Base-by-base conservation (phyloP, 108 stramenopile genomes). In the Asterionellopsis glacialis region DNA sequence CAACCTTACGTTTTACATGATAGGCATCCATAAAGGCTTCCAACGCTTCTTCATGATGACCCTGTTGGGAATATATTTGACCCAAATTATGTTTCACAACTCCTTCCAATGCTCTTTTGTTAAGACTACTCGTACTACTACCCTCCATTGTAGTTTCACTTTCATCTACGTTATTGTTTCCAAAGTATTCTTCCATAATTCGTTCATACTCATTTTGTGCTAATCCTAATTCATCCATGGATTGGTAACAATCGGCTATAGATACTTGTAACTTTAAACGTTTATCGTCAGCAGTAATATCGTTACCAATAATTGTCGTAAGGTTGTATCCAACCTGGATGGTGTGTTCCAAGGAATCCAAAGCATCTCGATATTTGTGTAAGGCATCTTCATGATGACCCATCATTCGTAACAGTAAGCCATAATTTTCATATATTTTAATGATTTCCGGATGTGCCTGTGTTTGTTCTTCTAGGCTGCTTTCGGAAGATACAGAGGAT, bases 371-470 rank as follows among this genome's bases (percentile, higher is more conserved):
- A 56, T 79, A 79, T 42, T 63, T 63, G 15, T 79, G 61, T 51
- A 73, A 60, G 14, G 77, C 77, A 9, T 23, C 39, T 38, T 69
- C 54, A 63, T 50, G 73, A 27, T 79, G 65, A 16, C 64, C 65
- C 65, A 55, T 57, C 27, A 56, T 39, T 42, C 77, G 77, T 63
- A 67, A 49, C 4, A 79, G 38, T 49, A 79, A 33, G 24, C 77
- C 77, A 66, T 79, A 68, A 57, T 79, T 72, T 57, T 79, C 70
- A 50, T 73, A 28, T 52, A 68, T 67, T 45, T 79, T 79, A 53
- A 69, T 54, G 24, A 79, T 27, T 51, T 63, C 49, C 13, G 45
- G 14, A 69, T 26, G 18, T 64, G 59, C 51, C 65, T 75, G 45
- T 58, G 28, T 52, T 75, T 33, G 7, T 33, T 33, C 33, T 33